A percentile compares a stretch with the other conserved stretches of the same genome.
phyloP scores from a whole-genome alignment of 768 basidiomycete species.

The Mycena rebaudengoi region DNA sequence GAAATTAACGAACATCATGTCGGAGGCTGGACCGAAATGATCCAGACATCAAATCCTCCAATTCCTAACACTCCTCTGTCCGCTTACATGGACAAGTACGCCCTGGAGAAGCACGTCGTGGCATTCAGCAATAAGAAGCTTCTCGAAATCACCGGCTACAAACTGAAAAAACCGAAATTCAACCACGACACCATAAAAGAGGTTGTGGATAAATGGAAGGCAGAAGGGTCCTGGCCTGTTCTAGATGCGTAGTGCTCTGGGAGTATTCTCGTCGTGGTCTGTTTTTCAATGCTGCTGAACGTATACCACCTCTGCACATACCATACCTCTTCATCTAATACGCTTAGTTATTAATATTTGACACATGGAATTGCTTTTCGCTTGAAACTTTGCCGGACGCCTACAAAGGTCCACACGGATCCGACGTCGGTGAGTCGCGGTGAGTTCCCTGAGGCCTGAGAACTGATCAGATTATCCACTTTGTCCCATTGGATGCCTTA shows the following conservation, averaged over 20 bases:
- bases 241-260: slow-evolving; percentile 30
- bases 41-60: slow-evolving; percentile 73
- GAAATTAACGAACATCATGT: slow-evolving; percentile 90
- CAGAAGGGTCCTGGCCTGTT: slow-evolving; percentile 68
- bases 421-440: no score
- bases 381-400: no score
- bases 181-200: slow-evolving; percentile 69
- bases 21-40: slow-evolving; percentile 84
- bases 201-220: slow-evolving; percentile 83
- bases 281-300: slow-evolving; percentile 7
- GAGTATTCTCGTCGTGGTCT: neutral
- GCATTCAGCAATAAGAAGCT: slow-evolving; percentile 78
- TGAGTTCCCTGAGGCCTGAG: no score
- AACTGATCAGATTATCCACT: no score
- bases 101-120: slow-evolving; percentile 73
- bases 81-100: slow-evolving; percentile 82
- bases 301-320: slow-evolving; percentile 25
- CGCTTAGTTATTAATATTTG: slow-evolving; percentile 27
- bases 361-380: neutral
- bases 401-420: no score
- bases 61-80: slow-evolving; percentile 75
- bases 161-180: slow-evolving; percentile 69
- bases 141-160: slow-evolving; percentile 76
- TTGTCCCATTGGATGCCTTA: neutral
- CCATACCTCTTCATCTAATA: slow-evolving; percentile 18